Conservation (phyloP, 2,329 filamentous ascomycete genomes). For the Aspergillus pseudotamarii region DNA sequence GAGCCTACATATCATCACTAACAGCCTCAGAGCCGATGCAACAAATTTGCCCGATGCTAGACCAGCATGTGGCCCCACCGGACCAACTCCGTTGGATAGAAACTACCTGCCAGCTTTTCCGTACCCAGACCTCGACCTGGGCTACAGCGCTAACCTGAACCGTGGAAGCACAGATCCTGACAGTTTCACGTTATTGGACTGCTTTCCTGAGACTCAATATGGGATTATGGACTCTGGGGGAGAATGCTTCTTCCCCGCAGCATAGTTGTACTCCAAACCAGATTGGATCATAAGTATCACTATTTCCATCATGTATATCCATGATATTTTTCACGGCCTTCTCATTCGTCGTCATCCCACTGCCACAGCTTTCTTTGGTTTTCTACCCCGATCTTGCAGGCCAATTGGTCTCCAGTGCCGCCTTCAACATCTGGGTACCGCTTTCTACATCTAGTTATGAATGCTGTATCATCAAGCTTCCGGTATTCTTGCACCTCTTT, state of each 20-base stretch:
- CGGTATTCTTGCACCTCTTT: not conserved
- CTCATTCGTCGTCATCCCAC: not conserved
- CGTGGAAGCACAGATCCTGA: not conserved
- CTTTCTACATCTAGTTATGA: not conserved
- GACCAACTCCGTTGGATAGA: not conserved
- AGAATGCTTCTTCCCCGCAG: not conserved
- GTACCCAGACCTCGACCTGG: not conserved
- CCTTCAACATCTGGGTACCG: not conserved
- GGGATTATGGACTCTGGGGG: not conserved
- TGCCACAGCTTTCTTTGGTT: not conserved
- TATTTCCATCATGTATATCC: not conserved
- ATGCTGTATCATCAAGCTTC: not conserved
- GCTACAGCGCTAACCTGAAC: not conserved
- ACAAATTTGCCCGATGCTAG: not conserved
- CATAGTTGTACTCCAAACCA: not conserved
- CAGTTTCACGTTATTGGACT: not conserved
- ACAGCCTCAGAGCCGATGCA: not conserved
- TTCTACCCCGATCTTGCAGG: not conserved
- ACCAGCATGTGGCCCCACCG: not conserved
- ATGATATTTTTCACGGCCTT: not conserved
- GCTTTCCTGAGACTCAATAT: not conserved
- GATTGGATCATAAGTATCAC: not conserved
- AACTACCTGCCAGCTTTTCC: not conserved
- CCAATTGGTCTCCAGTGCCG: not conserved
- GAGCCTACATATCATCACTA: not conserved